Conservation (phyloP, 345 rosid species). For the Arabidopsis arenosa region DNA sequence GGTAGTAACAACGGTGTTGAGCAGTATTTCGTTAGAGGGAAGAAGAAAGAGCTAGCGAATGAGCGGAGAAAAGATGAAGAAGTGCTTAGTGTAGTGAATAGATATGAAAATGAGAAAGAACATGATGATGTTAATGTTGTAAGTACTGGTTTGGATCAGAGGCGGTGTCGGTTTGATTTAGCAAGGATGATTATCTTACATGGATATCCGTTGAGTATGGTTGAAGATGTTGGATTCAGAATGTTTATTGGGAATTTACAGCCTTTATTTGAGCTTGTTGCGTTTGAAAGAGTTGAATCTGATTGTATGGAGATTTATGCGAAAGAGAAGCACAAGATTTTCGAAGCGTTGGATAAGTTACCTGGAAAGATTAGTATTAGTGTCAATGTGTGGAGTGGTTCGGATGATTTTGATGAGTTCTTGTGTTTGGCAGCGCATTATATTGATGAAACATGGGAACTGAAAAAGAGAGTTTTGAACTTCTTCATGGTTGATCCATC, state of each 20-base stretch:
- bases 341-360: conserved; percentile 67
- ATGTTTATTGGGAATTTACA: conserved; percentile 72
- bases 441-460: conserved; percentile 71
- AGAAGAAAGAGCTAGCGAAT: conserved; percentile 59
- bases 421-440: conserved; percentile 68
- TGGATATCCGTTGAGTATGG: conserved; percentile 74
- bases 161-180: conserved; percentile 74
- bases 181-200: conserved; percentile 82
- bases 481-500: conserved; percentile 61
- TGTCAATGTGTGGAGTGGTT: conserved; percentile 62
- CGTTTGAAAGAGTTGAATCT: conserved; percentile 61
- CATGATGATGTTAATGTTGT: conserved; percentile 37
- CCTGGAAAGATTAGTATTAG: conserved; percentile 75
- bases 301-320: conserved; percentile 78
- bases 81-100: conserved; percentile 54
- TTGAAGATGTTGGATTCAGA: conserved; percentile 79
- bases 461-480: conserved; percentile 62
- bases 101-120: conserved; percentile 57
- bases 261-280: conserved; percentile 70
- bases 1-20: conserved; percentile 37
- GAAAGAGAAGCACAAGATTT: conserved; percentile 71
- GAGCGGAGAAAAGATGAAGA: conserved; percentile 62
- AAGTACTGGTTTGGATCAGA: conserved; percentile 58
- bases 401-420: conserved; percentile 53
- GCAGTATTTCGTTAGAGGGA: conserved; percentile 52